phyloP scores from a whole-genome alignment of 371 early-diverging fungal species.

The Mucor sp. region DNA sequence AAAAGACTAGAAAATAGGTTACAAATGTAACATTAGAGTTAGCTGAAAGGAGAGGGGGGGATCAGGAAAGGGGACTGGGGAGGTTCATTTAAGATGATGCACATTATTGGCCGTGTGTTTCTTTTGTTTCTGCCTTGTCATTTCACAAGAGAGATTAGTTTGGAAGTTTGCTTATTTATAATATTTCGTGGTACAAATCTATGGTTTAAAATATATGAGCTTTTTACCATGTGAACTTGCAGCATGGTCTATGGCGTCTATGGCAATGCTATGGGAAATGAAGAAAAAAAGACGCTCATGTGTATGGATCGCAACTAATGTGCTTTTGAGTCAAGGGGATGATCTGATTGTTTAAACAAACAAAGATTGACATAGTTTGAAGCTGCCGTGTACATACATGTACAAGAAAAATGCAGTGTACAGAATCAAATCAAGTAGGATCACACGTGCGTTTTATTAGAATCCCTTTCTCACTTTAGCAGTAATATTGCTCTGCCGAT shows the following conservation, averaged over 20 bases:
- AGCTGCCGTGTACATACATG: neutral
- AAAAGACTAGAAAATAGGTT: neutral
- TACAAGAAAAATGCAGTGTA: neutral
- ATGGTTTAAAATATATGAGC: neutral
- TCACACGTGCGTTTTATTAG: conserved; percentile 7
- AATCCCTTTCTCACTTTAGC: conserved; percentile 44
- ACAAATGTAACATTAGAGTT: conserved; percentile 6
- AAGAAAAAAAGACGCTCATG: neutral
- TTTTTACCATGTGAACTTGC: neutral
- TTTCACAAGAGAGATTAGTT: conserved; percentile 1
- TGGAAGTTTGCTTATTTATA: neutral
- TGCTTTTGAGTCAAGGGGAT: neutral
- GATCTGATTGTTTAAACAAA: neutral
- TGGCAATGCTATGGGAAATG: no score
- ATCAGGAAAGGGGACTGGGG: neutral
- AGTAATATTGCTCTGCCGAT: conserved; percentile 42
- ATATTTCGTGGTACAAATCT: neutral
- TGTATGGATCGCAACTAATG: neutral
- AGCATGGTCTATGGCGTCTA: neutral
- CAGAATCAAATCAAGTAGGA: neutral
- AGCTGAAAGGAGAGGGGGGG: neutral
- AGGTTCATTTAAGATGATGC: conserved; percentile 5
- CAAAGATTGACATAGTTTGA: neutral
- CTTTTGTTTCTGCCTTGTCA: neutral
- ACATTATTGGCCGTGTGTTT: neutral